Conservation (phyloP, 495 filamentous ascomycete genomes). For the Hypoxylon crocopeplum region DNA sequence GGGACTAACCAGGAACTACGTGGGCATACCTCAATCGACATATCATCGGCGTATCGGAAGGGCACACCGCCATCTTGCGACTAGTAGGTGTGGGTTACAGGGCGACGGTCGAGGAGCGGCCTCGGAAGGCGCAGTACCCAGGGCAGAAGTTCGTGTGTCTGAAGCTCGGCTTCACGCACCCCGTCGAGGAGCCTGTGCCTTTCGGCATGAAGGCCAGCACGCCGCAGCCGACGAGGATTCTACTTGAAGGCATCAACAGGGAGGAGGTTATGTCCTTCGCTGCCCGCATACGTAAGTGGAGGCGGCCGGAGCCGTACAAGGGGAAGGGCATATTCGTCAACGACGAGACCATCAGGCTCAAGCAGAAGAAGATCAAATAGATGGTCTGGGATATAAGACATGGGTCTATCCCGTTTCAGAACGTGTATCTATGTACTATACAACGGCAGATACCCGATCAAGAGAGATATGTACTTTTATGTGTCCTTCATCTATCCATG, state of each 20-base stretch:
- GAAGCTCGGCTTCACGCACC: slow-evolving; percentile 96
- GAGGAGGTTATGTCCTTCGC: slow-evolving; percentile 88
- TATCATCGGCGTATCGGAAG: slow-evolving; percentile 93
- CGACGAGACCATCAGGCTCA: slow-evolving; percentile 95
- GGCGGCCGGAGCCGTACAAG: slow-evolving; percentile 96
- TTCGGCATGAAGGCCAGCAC: slow-evolving; percentile 83
- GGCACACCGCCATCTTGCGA: slow-evolving; percentile 89
- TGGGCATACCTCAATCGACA: slow-evolving; percentile 89
- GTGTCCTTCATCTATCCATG: slow-evolving; percentile 25
- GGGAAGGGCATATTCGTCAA: slow-evolving; percentile 99
- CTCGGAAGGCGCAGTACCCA: slow-evolving; percentile 71
- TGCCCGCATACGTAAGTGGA: slow-evolving; percentile 85
- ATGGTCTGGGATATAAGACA: slow-evolving; percentile 20
- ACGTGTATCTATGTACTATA: slow-evolving; percentile 42
- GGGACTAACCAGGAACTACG: slow-evolving; percentile 69
- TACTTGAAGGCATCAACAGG: slow-evolving; percentile 87
- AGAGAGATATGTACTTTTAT: slow-evolving; percentile 40
- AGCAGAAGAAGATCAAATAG: slow-evolving; percentile 99
- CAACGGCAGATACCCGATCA: slow-evolving; percentile 38
- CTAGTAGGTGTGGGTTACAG: slow-evolving; percentile 97
- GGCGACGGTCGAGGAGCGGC: slow-evolving; percentile 83
- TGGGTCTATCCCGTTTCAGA: slow-evolving; percentile 8
- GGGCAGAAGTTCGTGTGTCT: slow-evolving; percentile 88
- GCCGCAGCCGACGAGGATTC: slow-evolving; percentile 90
- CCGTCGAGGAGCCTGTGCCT: slow-evolving; percentile 86